Base-by-base conservation (phyloP, 768 basidiomycete species). In the Trichaptum fuscoviolaceum region DNA sequence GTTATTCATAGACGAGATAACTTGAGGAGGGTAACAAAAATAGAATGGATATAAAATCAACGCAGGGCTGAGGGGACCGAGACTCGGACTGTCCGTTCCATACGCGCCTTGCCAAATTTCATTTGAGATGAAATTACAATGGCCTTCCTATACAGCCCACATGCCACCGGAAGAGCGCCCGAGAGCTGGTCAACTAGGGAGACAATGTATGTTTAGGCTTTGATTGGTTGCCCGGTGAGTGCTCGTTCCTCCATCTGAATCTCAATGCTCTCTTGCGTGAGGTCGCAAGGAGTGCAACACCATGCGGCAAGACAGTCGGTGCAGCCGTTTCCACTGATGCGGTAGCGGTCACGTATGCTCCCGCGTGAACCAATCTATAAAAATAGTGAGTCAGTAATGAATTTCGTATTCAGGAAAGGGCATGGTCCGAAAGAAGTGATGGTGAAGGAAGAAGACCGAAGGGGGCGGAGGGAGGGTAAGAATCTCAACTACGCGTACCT, bases 191-290 rank as follows among this genome's bases (percentile, higher is more conserved):
- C 8, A 30, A 30, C 2, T 61, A 3, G 3, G 59, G 23, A 17
- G 2, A 34, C 30, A 61, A 61, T 4, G 59, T 3, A 25, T 20
- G 59, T 5, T 61, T 61, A 61, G 59, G 59, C 59, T 18, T 61
- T 61, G 59, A 61, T 25, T 4, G 4, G 24, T 24, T 61, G 10
- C 59, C 25, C 59, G 23, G 59, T 61, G 30, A 34, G 30, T 23
- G 59, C 74, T 73, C 73, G 42, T 52, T 84, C 83, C 70, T 85
- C 84, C 64, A 81, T 72, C 70, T 79, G 78, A 12, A 86, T 67
- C 67, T 86, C 84, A 34, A 78, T 76, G 34, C 75, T 75, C 67
- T 82, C 84, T 70, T 86, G 84, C 0, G 77, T 77, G 59, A 86
- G 80, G 12, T 77, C 77, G 71, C 85, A 87, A 20, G 84, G 78